A percentile compares a stretch with the other conserved stretches of the same genome.
Evolutionary conservation across 148 eudicot species (phyloP).

Genomic region (Linanthus parryae): DNA sequence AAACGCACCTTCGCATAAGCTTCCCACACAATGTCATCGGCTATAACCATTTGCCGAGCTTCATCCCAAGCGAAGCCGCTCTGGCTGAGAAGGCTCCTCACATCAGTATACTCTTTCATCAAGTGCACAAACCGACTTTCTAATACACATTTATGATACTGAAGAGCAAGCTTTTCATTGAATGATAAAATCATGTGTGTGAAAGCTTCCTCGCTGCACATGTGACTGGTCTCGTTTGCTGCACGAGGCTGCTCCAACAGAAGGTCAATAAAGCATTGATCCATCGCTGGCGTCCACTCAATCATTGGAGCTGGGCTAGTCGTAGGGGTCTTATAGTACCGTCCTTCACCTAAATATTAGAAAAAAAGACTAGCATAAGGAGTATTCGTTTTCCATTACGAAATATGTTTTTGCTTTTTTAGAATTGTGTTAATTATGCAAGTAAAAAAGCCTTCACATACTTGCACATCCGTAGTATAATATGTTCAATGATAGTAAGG

Average conservation of each 20-base stretch:
- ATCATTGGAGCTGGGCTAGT: constrained; percentile 2
- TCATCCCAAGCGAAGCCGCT: constrained; percentile 25
- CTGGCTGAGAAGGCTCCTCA: constrained; percentile 17
- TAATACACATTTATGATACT: constrained; percentile 8
- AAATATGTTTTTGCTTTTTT: too few species aligned
- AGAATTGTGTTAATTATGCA: too few species aligned
- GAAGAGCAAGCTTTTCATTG: constrained; percentile 16
- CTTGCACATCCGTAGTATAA: too few species aligned
- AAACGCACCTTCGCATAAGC: constrained; percentile 20
- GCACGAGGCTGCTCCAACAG: constrained; percentile 17
- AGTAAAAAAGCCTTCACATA: too few species aligned
- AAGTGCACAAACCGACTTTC: constrained; percentile 14
- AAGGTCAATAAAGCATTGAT: constrained; percentile 22
- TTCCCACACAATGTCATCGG: constrained; percentile 23
- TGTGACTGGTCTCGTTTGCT: constrained; percentile 10
- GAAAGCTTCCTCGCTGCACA: constrained; percentile 18
- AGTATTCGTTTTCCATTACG: too few species aligned
- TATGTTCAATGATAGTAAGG: too few species aligned
- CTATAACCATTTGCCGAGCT: constrained; percentile 17
- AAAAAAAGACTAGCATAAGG: background rate
- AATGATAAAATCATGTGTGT: constrained; percentile 13
- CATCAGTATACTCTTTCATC: constrained; percentile 24
- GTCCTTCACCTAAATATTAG: constrained; percentile 11
- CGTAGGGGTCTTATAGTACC: background rate
- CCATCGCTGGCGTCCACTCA: constrained; percentile 20